Conservation (phyloP, 257 asterid species). For the Solanum medicagineum region DNA sequence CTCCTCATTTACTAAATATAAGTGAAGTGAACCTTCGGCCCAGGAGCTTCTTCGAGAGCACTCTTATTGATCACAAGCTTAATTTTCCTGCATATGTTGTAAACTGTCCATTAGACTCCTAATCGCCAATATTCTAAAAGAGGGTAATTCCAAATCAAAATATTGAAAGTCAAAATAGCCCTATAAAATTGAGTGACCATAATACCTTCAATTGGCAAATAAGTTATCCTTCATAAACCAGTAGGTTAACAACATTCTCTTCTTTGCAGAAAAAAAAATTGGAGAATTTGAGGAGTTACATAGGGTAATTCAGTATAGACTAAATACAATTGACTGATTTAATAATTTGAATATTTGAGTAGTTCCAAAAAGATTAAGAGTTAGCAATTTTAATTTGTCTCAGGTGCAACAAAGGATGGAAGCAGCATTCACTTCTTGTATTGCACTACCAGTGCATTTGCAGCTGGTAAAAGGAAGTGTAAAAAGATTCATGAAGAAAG, state of each 20-base stretch:
- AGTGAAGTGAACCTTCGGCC: constrained; percentile 63
- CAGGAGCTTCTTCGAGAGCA: constrained; percentile 79
- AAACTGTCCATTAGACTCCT: not conserved
- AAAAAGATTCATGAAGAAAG: constrained; percentile 35
- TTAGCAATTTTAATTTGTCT: not conserved
- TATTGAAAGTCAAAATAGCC: not conserved
- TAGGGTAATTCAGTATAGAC: not conserved
- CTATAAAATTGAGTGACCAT: not conserved
- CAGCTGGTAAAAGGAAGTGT: constrained; percentile 74
- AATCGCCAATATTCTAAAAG: not conserved
- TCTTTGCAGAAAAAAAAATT: not conserved
- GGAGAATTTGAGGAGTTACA: not conserved
- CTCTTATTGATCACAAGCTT: constrained; percentile 59
- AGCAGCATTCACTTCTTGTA: constrained; percentile 65
- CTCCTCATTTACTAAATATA: not conserved
- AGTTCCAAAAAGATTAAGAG: not conserved
- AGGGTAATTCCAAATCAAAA: not conserved
- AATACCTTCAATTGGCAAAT: not conserved
- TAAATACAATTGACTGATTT: not conserved
- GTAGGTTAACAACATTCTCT: not conserved
- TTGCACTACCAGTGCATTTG: constrained; percentile 41
- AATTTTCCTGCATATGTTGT: constrained; percentile 43
- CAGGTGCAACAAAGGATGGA: constrained; percentile 83
- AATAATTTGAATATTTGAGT: not conserved
- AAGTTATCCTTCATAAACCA: not conserved